phyloP scores from a whole-genome alignment of 1,139 yeast genomes.

The Sugiyamaella grinbergsii region DNA sequence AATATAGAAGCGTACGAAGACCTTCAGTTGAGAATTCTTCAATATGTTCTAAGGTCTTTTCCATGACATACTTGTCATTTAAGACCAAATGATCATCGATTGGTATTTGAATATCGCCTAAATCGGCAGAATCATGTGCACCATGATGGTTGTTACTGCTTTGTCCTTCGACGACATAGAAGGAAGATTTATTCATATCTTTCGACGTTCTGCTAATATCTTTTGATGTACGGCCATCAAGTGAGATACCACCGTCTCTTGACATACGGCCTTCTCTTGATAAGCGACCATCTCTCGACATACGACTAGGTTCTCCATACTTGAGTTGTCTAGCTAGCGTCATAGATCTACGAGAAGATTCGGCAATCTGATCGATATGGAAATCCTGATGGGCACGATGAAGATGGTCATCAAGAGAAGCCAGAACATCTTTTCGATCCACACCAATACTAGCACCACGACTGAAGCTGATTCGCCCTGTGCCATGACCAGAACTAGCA shows the following conservation, averaged over 20 bases:
- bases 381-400: slow-evolving; percentile 50
- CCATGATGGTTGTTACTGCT: slow-evolving; percentile 19
- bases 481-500: not conserved
- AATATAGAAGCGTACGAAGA: slow-evolving; percentile 81
- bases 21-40: slow-evolving; percentile 97
- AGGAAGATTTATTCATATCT: slow-evolving; percentile 11
- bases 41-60: slow-evolving; percentile 82
- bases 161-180: slow-evolving; percentile 10
- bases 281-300: slow-evolving; percentile 20
- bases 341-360: slow-evolving; percentile 62
- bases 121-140: slow-evolving; percentile 23
- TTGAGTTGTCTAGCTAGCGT: slow-evolving; percentile 57
- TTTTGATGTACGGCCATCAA: slow-evolving; percentile 27
- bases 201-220: slow-evolving; percentile 21
- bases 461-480: slow-evolving; percentile 23
- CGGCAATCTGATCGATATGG: slow-evolving; percentile 62
- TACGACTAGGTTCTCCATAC: slow-evolving; percentile 48
- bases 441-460: slow-evolving; percentile 36
- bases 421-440: slow-evolving; percentile 36
- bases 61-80: slow-evolving; percentile 79
- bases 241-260: slow-evolving; percentile 27
- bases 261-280: slow-evolving; percentile 23
- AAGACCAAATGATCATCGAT: slow-evolving; percentile 64
- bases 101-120: slow-evolving; percentile 26
- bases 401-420: slow-evolving; percentile 58